Conservation (phyloP, 805 yeast species). For the Ascoidea rubescens region DNA sequence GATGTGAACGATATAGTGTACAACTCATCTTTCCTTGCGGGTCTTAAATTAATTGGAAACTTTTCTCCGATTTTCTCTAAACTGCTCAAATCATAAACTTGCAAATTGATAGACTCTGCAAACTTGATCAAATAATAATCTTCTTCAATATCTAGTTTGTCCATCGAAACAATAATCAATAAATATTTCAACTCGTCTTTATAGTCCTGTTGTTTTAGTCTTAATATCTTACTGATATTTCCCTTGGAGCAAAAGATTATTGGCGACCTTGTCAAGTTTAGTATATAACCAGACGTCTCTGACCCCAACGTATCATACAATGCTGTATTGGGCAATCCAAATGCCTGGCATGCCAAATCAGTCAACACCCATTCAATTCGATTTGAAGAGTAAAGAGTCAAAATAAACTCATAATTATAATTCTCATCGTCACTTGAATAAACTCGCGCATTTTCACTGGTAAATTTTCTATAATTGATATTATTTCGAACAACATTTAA, state of each 20-base stretch:
- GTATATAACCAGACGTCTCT: slow-evolving; percentile 36
- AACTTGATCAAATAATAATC: slow-evolving; percentile 15
- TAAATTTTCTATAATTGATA: slow-evolving; percentile 9
- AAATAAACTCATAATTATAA: slow-evolving; percentile 25
- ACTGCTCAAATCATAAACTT: slow-evolving; percentile 15
- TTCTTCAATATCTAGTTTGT: slow-evolving; percentile 20
- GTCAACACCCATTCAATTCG: slow-evolving; percentile 55
- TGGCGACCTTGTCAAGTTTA: slow-evolving; percentile 36
- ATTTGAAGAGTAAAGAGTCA: slow-evolving; percentile 43
- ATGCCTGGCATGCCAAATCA: slow-evolving; percentile 54
- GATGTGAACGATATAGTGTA: slow-evolving; percentile 62
- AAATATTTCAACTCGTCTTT: slow-evolving; percentile 19
- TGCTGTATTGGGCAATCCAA: slow-evolving; percentile 32
- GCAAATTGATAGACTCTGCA: slow-evolving; percentile 15
- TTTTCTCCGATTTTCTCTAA: slow-evolving; percentile 19
- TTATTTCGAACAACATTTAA: slow-evolving; percentile 23
- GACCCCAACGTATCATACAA: slow-evolving; percentile 32
- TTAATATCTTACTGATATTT: slow-evolving; percentile 26
- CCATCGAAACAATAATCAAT: slow-evolving; percentile 34
- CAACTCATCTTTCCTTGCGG: slow-evolving; percentile 37
- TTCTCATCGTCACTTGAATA: too few species aligned
- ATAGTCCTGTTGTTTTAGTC: slow-evolving; percentile 21
- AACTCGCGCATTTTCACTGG: too few species aligned
- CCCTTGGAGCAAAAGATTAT: slow-evolving; percentile 32
- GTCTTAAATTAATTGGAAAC: slow-evolving; percentile 24